Base-by-base conservation (phyloP, 2,329 filamentous ascomycete genomes). In the Botrytis pseudocinerea region DNA sequence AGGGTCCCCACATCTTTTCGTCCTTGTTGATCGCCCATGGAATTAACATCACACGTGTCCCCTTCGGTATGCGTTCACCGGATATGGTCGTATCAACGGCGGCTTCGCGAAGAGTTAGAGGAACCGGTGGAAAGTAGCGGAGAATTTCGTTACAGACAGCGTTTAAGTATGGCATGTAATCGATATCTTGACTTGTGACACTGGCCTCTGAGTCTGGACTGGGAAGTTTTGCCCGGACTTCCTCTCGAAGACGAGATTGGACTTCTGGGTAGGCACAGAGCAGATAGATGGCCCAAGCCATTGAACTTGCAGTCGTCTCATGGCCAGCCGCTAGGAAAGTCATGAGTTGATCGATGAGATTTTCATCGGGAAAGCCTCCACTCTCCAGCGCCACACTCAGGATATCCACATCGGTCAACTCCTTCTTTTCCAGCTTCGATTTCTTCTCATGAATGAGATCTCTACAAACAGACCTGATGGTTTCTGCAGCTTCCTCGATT, bases 321-420 rank as follows among this genome's bases (percentile, higher is more conserved):
- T 95, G 93, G 35, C 91, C 91, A 0, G 94, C 94, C 0, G 91
- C 92, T 8, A 97, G 87, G 84, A 97, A 96, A 0, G 93, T 97
- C 93, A 97, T 96, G 80, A 96, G 88, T 82, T 97, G 94, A 81
- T 96, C 92, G 51, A 94, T 88, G n/a, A 97, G 87, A 74, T 93
- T 90, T 66, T 94, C 92, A 75, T 96, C 93, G 20, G 84, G 87
- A 82, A 97, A 96, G 9, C 86, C 89, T 64, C 92, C 92, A 57
- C 90, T 93, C 80, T 91, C 88, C 65, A 97, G 84, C 25, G 94
- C 94, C 0, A 95, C 92, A 1, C 91, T 93, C 48, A 97, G 85
- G 73, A 97, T 96, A 81, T 97, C 94, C 12, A 88, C 82, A 63
- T 90, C 89, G 1, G 82, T 83, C 38, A 82, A 82, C 74, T 87